Percentiles rank a stretch among this genome's conserved stretches.
These are phyloP conservation scores for Lipomyces yamanashiensis DNA, from an alignment of 805 yeast genomes.

Conservation along the genomic window DNA sequence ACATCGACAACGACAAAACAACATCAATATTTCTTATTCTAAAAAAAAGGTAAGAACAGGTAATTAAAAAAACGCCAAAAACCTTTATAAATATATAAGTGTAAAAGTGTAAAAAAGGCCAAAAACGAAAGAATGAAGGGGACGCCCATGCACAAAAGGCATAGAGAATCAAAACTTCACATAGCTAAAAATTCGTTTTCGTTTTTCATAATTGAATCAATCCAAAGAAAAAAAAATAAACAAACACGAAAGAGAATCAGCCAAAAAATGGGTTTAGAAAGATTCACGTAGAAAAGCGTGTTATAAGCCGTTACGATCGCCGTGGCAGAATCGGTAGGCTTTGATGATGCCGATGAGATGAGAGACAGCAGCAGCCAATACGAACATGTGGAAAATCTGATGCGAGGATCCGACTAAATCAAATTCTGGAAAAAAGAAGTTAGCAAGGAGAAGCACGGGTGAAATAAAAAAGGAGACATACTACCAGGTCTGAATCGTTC, in stretches of 20 bases:
- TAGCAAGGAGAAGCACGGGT: constrained; percentile 66
- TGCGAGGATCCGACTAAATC: constrained; percentile 75
- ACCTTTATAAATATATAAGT: not conserved
- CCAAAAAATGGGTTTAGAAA: not conserved
- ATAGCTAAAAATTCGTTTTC: not conserved
- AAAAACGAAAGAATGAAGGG: not conserved
- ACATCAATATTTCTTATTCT: not conserved
- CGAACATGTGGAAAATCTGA: constrained; percentile 68
- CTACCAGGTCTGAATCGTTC: constrained; percentile 68
- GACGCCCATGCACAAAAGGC: not conserved
- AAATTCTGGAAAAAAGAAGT: constrained; percentile 67
- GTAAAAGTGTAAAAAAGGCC: not conserved
- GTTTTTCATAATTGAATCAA: no score
- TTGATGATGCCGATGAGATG: constrained; percentile 69
- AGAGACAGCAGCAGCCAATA: constrained; percentile 53
- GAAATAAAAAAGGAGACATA: constrained; percentile 56
- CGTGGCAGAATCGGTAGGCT: constrained; percentile 52
- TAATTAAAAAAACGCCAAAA: not conserved
- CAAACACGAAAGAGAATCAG: not conserved
- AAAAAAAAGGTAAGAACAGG: not conserved
- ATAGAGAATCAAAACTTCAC: not conserved
- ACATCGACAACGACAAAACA: not conserved
- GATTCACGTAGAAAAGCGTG: not conserved
- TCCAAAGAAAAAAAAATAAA: not conserved
- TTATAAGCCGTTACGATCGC: constrained; percentile 25